phyloP scores from a whole-genome alignment of 768 basidiomycete species.

The Cystofilobasidium bisporidii region DNA sequence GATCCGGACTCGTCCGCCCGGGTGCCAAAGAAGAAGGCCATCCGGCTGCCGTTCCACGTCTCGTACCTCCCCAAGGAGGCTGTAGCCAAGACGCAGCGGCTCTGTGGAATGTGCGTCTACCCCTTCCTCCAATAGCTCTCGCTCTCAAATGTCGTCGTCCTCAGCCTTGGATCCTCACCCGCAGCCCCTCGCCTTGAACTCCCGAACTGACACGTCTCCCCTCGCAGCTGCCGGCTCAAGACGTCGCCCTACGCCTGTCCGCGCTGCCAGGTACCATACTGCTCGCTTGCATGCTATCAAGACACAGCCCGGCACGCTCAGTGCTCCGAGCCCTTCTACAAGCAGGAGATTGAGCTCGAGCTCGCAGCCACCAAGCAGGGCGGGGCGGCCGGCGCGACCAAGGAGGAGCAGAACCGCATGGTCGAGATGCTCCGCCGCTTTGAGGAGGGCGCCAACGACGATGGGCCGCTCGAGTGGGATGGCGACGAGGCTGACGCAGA shows the following conservation, averaged over 20 bases:
- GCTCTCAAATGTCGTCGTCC: not conserved
- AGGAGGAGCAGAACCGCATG: constrained; percentile 56
- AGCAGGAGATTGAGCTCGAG: constrained; percentile 58
- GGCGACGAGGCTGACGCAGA: constrained; percentile 41
- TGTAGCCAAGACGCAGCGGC: constrained; percentile 8
- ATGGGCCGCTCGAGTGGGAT: constrained; percentile 29
- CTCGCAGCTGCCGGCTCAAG: constrained; percentile 8
- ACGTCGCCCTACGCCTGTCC: constrained; percentile 68
- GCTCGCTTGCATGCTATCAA: constrained; percentile 59
- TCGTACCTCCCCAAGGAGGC: constrained; percentile 15
- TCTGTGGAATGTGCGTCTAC: constrained; percentile 8
- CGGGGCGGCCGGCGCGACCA: constrained; percentile 39
- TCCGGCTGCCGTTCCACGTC: constrained; percentile 17
- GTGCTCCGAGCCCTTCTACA: constrained; percentile 77
- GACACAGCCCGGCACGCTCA: constrained; percentile 50
- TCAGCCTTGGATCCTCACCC: no score
- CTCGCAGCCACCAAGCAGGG: constrained; percentile 46
- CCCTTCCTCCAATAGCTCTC: not conserved
- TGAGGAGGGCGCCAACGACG: constrained; percentile 51
- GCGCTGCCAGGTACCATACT: constrained; percentile 68
- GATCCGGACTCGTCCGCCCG: not conserved
- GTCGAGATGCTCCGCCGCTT: constrained; percentile 61
- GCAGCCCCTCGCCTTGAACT: not conserved
- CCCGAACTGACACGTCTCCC: not conserved
- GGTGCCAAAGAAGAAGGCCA: constrained; percentile 20